A percentile compares a stretch with the other conserved stretches of the same genome.
Evolutionary conservation across 2,329 filamentous ascomycete species (phyloP).

Genomic region (Colletotrichum noveboracense): DNA sequence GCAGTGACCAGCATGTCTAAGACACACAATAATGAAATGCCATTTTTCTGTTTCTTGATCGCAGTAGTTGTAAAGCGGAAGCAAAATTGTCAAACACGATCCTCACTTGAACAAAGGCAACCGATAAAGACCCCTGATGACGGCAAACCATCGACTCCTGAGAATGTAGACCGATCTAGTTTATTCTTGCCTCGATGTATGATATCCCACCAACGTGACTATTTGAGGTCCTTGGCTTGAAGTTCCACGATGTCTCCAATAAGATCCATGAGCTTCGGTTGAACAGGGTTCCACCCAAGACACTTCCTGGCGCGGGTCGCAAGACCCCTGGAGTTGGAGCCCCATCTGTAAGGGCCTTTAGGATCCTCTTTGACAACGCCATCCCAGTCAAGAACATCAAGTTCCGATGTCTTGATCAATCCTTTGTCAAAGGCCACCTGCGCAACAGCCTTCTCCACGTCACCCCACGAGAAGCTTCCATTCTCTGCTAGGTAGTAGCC

Average conservation of each 20-base stretch:
- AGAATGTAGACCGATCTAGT: fast-evolving
- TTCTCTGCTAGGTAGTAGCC: background rate
- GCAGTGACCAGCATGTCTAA: background rate
- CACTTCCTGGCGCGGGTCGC: background rate
- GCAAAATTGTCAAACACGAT: background rate
- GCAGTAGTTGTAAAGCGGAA: background rate
- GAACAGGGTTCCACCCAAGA: fast-evolving
- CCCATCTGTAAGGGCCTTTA: background rate
- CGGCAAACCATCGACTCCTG: fast-evolving
- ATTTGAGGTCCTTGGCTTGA: background rate
- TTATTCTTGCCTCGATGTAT: fast-evolving
- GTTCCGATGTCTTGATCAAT: background rate
- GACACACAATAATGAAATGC: background rate
- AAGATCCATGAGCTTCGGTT: background rate
- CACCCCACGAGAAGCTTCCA: background rate
- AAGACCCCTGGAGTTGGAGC: background rate
- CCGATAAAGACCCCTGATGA: background rate
- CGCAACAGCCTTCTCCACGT: background rate
- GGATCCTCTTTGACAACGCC: fast-evolving
- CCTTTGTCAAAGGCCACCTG: background rate
- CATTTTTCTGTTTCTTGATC: fast-evolving
- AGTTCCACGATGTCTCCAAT: background rate
- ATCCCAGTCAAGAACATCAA: background rate
- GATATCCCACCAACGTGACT: fast-evolving
- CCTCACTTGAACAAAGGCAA: background rate